Conservation (phyloP, 2,329 filamentous ascomycete species). For the Knoxdaviesia capensis region DNA sequence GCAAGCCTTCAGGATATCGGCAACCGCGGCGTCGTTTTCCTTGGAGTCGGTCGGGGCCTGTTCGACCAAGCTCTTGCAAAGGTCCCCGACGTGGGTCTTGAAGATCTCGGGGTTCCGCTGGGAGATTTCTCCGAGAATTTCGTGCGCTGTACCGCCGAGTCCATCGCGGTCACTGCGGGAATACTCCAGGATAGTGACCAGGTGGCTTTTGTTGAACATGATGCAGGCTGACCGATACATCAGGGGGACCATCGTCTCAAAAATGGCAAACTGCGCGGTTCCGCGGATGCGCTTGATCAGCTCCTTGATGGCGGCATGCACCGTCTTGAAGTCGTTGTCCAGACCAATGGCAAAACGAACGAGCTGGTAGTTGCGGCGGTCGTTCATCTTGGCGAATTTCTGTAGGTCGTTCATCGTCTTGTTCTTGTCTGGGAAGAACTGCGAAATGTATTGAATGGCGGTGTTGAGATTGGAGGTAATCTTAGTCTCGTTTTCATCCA, state of each 20-base stretch:
- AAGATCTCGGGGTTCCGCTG: constrained; percentile 76
- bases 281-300: constrained; percentile 58
- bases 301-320: constrained; percentile 79
- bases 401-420: constrained; percentile 60
- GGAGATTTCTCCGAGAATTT: constrained; percentile 82
- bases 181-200: constrained; percentile 73
- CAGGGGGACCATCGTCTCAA: constrained; percentile 66
- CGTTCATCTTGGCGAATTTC: constrained; percentile 80
- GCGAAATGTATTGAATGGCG: constrained; percentile 52
- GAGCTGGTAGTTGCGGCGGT: constrained; percentile 76
- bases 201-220: constrained; percentile 85
- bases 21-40: constrained; percentile 51
- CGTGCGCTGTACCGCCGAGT: constrained; percentile 61
- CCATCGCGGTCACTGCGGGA: constrained; percentile 68
- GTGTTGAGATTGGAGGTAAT: constrained; percentile 51
- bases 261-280: constrained; percentile 22
- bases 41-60: constrained; percentile 53
- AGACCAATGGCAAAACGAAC: constrained; percentile 69
- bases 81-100: constrained; percentile 76
- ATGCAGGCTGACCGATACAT: constrained; percentile 69
- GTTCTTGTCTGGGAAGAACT: constrained; percentile 54
- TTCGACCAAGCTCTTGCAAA: constrained; percentile 70
- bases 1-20: constrained; percentile 85
- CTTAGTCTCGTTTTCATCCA: constrained; percentile 48
- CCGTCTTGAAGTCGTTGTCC: constrained; percentile 80